Percentiles rank a stretch among this genome's conserved stretches.
These are phyloP conservation scores for Xylaria bambusicola DNA, from an alignment of 495 filamentous ascomycete genomes.

Conservation along the genomic window DNA sequence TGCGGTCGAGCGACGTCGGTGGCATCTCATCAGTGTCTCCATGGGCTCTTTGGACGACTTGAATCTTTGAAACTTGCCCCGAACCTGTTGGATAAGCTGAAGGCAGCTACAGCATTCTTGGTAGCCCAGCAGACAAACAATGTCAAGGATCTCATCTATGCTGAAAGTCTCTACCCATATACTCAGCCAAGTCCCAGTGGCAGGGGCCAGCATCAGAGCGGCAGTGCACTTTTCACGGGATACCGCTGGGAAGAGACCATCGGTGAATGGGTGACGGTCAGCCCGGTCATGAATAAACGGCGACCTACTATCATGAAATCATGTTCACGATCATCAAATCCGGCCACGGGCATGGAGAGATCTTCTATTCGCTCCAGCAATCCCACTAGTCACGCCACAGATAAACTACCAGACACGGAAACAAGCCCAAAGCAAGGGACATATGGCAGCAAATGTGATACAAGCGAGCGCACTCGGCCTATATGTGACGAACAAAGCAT, in stretches of 20 bases:
- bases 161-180: slow-evolving; percentile 36
- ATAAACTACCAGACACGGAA: slow-evolving; percentile 23
- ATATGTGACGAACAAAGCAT: slow-evolving; percentile 13
- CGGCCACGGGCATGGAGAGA: slow-evolving; percentile 8
- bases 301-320: slow-evolving; percentile 9
- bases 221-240: slow-evolving; percentile 33
- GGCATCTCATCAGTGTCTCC: slow-evolving; percentile 38
- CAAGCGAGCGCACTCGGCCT: background rate
- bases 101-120: slow-evolving; percentile 36
- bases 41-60: slow-evolving; percentile 30
- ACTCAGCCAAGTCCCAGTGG: slow-evolving; percentile 11
- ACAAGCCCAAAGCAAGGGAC: slow-evolving; percentile 15
- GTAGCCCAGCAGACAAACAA: slow-evolving; percentile 45
- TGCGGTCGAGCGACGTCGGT: slow-evolving; percentile 35
- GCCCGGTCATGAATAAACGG: slow-evolving; percentile 27
- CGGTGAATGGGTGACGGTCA: slow-evolving; percentile 53
- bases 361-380: slow-evolving; percentile 18
- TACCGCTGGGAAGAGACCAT: slow-evolving; percentile 58
- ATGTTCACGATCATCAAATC: slow-evolving; percentile 19
- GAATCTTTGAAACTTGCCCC: slow-evolving; percentile 21
- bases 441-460: slow-evolving; percentile 8
- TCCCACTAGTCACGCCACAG: slow-evolving; percentile 18
- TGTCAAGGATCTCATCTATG: slow-evolving; percentile 45
- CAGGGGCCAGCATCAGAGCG: slow-evolving; percentile 8
- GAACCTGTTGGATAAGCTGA: slow-evolving; percentile 27